These are phyloP conservation scores for Nasturtium officinale DNA, from an alignment of 345 rosid species.

Conservation along the genomic window DNA sequence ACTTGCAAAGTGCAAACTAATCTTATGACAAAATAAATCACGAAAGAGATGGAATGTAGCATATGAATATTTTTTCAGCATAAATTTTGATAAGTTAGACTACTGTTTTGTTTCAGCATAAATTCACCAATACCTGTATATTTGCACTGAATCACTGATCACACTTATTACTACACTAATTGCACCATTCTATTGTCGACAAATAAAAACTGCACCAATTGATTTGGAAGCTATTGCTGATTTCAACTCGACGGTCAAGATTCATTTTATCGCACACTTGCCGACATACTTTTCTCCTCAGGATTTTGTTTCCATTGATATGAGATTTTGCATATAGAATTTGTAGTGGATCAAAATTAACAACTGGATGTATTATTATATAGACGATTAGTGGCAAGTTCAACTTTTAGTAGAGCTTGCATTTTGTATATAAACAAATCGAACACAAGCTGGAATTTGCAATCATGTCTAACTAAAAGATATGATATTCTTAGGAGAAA, in stretches of 20 bases:
- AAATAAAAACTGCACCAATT: background rate
- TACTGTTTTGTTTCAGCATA: too few species aligned
- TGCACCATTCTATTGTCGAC: background rate
- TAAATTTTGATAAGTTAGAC: too few species aligned
- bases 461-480: constrained; percentile 9
- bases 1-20: background rate
- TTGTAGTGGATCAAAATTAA: constrained; percentile 9
- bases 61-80: too few species aligned
- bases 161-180: background rate
- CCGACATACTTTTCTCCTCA: background rate
- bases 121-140: too few species aligned
- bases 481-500: constrained; percentile 15
- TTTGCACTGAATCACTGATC: background rate
- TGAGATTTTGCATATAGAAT: background rate
- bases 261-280: background rate
- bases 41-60: too few species aligned
- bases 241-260: background rate
- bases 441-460: constrained; percentile 19
- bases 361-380: background rate
- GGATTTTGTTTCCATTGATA: background rate
- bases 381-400: constrained; percentile 17
- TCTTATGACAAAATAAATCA: too few species aligned
- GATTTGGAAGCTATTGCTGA: background rate
- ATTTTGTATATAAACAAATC: constrained; percentile 1
- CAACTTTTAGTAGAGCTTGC: constrained; percentile 3